phyloP scores from a whole-genome alignment of 257 asterid genomes.

The Avicennia marina region DNA sequence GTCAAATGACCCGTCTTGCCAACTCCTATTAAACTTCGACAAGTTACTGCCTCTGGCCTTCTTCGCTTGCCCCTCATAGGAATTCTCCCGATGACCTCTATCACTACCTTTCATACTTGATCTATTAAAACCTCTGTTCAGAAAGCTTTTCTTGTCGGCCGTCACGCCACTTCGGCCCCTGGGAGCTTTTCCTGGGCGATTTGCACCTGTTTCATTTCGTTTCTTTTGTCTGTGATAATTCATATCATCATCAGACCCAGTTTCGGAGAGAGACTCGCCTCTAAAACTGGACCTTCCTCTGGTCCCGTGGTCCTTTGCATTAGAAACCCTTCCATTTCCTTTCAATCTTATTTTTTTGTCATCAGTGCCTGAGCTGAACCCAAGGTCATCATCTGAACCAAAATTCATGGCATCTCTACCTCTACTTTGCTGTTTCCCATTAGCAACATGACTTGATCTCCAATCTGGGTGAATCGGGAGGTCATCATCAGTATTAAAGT shows the following conservation, averaged over 20 bases:
- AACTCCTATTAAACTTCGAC: slow-evolving; percentile 17
- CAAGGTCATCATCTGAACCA: slow-evolving; percentile 59
- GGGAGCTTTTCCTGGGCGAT: slow-evolving; percentile 17
- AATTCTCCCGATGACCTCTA: slow-evolving; percentile 31
- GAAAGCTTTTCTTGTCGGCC: slow-evolving; percentile 22
- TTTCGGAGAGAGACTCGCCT: slow-evolving; percentile 30
- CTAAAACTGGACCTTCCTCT: slow-evolving; percentile 29
- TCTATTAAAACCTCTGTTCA: slow-evolving; percentile 27
- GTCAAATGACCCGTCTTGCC: slow-evolving; percentile 37
- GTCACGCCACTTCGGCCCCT: slow-evolving; percentile 22
- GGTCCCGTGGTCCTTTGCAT: slow-evolving; percentile 24
- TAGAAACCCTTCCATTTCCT: slow-evolving; percentile 35
- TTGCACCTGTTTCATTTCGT: slow-evolving; percentile 29
- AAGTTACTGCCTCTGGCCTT: slow-evolving; percentile 21
- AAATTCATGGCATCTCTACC: slow-evolving; percentile 35
- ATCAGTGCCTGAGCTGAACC: slow-evolving; percentile 39
- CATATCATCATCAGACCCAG: slow-evolving; percentile 40
- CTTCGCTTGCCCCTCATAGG: slow-evolving; percentile 20
- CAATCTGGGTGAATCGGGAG: slow-evolving; percentile 68
- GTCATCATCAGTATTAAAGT: slow-evolving; percentile 73
- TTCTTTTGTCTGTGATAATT: slow-evolving; percentile 23
- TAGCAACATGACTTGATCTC: slow-evolving; percentile 68
- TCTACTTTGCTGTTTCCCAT: slow-evolving; percentile 34
- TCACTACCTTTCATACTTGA: slow-evolving; percentile 34
- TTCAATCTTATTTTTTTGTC: slow-evolving; percentile 36